phyloP scores from a whole-genome alignment of 139 green algal species.

The Picochlorum sp. region DNA sequence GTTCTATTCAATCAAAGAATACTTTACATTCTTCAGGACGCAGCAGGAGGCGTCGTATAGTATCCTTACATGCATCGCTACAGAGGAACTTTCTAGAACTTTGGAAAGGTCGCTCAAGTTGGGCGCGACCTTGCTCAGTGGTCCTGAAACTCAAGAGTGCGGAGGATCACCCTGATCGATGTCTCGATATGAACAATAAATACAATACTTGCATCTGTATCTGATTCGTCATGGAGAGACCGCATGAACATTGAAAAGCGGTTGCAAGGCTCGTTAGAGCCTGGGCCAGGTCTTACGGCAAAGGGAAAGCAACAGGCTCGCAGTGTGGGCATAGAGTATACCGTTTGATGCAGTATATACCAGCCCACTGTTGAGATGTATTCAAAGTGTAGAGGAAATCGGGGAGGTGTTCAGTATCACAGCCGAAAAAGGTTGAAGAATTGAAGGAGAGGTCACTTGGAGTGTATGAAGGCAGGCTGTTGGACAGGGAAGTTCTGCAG shows the following conservation, averaged over 20 bases:
- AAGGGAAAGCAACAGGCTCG: background rate
- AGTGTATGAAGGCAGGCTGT: conserved; percentile 10
- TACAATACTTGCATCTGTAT: conserved; percentile 5
- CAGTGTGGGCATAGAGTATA: background rate
- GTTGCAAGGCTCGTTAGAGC: conserved; percentile 18
- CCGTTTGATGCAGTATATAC: conserved; percentile 7
- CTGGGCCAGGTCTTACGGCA: conserved; percentile 15
- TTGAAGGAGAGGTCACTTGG: conserved; percentile 16
- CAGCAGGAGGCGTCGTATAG: too few relatives aligned
- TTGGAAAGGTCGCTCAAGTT: too few relatives aligned
- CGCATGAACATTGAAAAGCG: conserved; percentile 19
- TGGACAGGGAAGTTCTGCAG: background rate
- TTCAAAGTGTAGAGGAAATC: conserved; percentile 12
- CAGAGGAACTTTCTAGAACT: too few relatives aligned
- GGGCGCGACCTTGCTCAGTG: too few relatives aligned
- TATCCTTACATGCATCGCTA: too few relatives aligned
- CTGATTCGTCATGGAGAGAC: conserved; percentile 25
- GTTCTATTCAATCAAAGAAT: too few relatives aligned
- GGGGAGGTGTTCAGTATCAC: background rate
- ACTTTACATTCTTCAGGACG: too few relatives aligned
- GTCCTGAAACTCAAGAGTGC: too few relatives aligned
- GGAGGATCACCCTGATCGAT: too few relatives aligned
- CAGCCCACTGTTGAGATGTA: conserved; percentile 7
- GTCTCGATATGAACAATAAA: background rate
- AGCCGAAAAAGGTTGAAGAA: background rate